A percentile compares a stretch with the other conserved stretches of the same genome.
These are phyloP conservation scores for Pelargonium fulgidum DNA, from an alignment of 441 rosid genomes.

Conservation along the genomic window DNA sequence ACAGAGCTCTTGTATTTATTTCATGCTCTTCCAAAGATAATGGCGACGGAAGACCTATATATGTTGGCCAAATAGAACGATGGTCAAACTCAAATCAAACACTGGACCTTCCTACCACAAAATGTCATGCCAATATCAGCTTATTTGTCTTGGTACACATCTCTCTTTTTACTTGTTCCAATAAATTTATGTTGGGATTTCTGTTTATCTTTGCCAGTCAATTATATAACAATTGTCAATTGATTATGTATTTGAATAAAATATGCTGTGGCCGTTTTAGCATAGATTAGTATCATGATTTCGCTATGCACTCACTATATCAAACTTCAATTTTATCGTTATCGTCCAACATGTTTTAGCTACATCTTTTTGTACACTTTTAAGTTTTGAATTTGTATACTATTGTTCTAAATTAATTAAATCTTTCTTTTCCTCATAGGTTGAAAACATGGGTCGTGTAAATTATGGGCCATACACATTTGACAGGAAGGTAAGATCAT, in stretches of 20 bases:
- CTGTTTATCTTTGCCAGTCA: not conserved
- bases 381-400: not conserved
- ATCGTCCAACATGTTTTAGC: not conserved
- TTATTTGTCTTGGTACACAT: conserved; percentile 61
- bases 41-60: conserved; percentile 34
- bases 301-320: not conserved
- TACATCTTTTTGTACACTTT: too few species aligned
- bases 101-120: conserved; percentile 45
- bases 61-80: conserved; percentile 60
- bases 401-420: not conserved
- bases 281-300: not conserved
- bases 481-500: conserved; percentile 66
- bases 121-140: conserved; percentile 52
- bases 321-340: not conserved
- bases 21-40: conserved; percentile 46
- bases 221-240: not conserved
- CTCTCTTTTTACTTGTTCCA: conserved; percentile 10
- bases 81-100: conserved; percentile 65
- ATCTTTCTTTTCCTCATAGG: conserved; percentile 34
- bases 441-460: conserved; percentile 91
- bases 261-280: not conserved
- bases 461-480: conserved; percentile 71
- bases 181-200: not conserved
- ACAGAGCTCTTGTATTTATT: conserved; percentile 76
- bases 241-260: not conserved